Percentiles rank a stretch among this genome's conserved stretches.
Conservation (phyloP, 164 flowering plant species). For the Magnolia kwangsiensis region DNA sequence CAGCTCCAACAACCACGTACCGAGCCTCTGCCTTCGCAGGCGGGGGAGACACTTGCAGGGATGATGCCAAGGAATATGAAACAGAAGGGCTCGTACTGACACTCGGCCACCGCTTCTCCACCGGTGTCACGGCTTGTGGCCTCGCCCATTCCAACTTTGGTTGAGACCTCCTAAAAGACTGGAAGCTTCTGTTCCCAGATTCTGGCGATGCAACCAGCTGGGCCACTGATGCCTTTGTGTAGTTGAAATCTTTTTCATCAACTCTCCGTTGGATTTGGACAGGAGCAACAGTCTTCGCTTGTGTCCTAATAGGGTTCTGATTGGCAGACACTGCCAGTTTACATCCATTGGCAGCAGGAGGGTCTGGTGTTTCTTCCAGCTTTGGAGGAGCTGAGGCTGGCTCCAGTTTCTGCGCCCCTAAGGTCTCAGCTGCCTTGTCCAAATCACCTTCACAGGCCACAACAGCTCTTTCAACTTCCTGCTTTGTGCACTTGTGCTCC, state of each 20-base stretch:
- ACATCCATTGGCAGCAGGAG: constrained; percentile 21
- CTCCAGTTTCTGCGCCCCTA: constrained; percentile 56
- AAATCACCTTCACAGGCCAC: constrained; percentile 88
- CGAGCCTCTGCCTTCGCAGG: constrained; percentile 39
- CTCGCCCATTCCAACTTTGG: constrained; percentile 34
- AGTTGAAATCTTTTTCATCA: constrained; percentile 64
- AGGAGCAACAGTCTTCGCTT: constrained; percentile 27
- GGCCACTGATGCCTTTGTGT: constrained; percentile 35
- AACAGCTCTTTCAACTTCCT: constrained; percentile 85
- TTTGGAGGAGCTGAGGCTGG: constrained; percentile 36
- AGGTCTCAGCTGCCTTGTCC: constrained; percentile 62
- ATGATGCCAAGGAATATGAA: constrained; percentile 39
- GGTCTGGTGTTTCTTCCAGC: constrained; percentile 58
- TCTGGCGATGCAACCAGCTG: constrained; percentile 24
- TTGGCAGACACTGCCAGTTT: constrained; percentile 21
- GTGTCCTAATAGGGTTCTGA: constrained; percentile 31
- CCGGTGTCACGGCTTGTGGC: constrained; percentile 25
- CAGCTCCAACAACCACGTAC: constrained; percentile 39
- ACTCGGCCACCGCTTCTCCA: constrained; percentile 56
- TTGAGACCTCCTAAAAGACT: constrained; percentile 38
- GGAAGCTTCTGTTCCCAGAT: constrained; percentile 34
- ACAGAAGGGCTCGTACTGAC: constrained; percentile 28
- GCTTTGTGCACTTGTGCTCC: constrained; percentile 59
- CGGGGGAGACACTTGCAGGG: constrained; percentile 39
- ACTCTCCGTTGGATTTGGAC: constrained; percentile 47